Percentiles rank a stretch among this genome's conserved stretches.
Evolutionary conservation across 1,139 yeast species (phyloP).

Genomic region (Magnusiomyces suaveolens): DNA sequence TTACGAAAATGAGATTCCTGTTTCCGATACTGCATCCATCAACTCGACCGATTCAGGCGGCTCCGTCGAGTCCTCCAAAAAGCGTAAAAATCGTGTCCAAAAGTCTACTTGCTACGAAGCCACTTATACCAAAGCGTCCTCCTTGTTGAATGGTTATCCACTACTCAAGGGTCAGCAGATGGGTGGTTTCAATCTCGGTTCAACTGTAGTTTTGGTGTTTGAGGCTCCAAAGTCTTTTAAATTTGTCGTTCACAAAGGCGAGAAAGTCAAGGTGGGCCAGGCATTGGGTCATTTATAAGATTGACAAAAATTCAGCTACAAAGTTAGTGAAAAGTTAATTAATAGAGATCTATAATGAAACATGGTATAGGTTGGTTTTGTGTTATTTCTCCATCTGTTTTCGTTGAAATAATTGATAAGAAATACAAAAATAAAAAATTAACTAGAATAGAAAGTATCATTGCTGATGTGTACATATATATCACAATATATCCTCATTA

Average conservation of each 20-base stretch:
- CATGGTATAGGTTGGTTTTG: not conserved
- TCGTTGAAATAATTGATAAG: too few relatives aligned
- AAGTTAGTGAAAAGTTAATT: not conserved
- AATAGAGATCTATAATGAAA: not conserved
- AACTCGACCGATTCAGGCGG: not conserved
- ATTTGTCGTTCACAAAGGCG: constrained; percentile 61
- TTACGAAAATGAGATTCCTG: constrained; percentile 35
- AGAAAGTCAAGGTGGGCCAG: constrained; percentile 80
- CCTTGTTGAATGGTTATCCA: constrained; percentile 79
- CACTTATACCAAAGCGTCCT: constrained; percentile 72
- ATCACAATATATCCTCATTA: not conserved
- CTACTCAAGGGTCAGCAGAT: constrained; percentile 85
- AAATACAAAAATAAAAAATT: not conserved
- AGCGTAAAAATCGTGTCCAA: constrained; percentile 32
- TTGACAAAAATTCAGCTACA: not conserved
- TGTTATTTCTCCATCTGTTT: not conserved
- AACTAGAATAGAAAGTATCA: not conserved
- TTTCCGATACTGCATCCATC: constrained; percentile 7
- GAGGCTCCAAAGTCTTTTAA: constrained; percentile 80
- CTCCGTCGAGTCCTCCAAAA: constrained; percentile 11
- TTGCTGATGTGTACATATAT: not conserved
- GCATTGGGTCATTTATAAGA: constrained; percentile 43
- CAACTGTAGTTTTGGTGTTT: constrained; percentile 90
- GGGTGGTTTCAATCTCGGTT: constrained; percentile 94
- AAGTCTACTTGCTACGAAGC: constrained; percentile 92